phyloP scores from a whole-genome alignment of 2,329 filamentous ascomycete genomes.

The Penicillium fuscoglaucum region DNA sequence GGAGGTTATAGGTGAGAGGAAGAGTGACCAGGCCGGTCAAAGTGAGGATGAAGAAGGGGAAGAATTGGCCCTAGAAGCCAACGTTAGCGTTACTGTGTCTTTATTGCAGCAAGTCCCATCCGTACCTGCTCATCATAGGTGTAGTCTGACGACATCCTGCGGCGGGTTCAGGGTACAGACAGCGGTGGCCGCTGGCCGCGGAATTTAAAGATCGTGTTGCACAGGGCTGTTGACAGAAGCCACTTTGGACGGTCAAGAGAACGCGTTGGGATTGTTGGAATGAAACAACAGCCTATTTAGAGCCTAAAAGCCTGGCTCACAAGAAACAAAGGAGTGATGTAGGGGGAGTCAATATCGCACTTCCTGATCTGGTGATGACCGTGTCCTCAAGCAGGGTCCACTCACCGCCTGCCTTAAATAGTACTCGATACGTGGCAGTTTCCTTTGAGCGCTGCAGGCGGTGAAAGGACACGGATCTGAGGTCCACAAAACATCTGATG shows the following conservation, averaged over 20 bases:
- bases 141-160: constrained; percentile 81
- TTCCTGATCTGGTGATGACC: constrained; percentile 40
- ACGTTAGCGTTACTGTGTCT: neutral
- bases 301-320: constrained; percentile 15
- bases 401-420: constrained; percentile 32
- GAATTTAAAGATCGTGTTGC: constrained; percentile 28
- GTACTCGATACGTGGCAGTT: constrained; percentile 9
- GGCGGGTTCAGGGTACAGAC: constrained; percentile 33
- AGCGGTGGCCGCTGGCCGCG: constrained; percentile 35
- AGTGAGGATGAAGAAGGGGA: constrained; percentile 97
- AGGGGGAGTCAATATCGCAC: constrained; percentile 28
- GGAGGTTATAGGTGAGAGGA: constrained; percentile 83
- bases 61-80: constrained; percentile 79
- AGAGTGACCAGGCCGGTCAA: constrained; percentile 83
- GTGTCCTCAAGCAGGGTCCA: constrained; percentile 36
- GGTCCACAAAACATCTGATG: neutral
- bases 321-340: constrained; percentile 27
- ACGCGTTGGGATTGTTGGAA: neutral
- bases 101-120: neutral
- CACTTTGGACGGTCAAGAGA: constrained; percentile 12
- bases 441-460: constrained; percentile 15
- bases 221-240: constrained; percentile 20
- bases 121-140: constrained; percentile 90
- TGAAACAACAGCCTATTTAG: constrained; percentile 2
- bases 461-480: constrained; percentile 12